Conservation (phyloP, 164 flowering plant species). For the Liriodendron chinense region DNA sequence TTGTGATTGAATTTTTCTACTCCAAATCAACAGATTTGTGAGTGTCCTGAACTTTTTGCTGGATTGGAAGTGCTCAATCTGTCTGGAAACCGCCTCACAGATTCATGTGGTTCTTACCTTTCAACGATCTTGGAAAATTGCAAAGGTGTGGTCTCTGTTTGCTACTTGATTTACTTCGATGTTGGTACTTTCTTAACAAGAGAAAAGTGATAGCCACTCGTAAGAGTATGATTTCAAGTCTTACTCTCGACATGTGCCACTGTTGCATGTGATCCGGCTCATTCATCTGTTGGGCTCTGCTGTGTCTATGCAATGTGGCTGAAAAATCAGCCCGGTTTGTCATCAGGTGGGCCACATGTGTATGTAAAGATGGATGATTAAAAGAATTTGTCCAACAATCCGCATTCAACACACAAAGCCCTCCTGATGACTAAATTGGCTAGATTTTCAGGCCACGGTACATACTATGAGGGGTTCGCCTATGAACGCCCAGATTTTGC, state of each 20-base stretch:
- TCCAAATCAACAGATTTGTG: slow-evolving; percentile 69
- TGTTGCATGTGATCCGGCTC: background rate
- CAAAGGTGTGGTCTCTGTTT: slow-evolving; percentile 44
- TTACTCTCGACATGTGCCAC: background rate
- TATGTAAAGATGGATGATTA: background rate
- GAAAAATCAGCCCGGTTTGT: background rate
- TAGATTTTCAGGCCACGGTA: background rate
- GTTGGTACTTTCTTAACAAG: background rate
- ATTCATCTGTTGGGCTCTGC: background rate
- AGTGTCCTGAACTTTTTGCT: slow-evolving; percentile 73
- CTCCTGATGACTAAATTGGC: background rate
- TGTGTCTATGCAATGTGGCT: background rate
- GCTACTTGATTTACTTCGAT: slow-evolving; percentile 4
- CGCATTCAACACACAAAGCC: background rate
- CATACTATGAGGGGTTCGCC: no score
- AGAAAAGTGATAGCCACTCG: background rate
- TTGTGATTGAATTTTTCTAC: background rate
- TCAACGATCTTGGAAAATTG: slow-evolving; percentile 71
- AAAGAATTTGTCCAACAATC: background rate
- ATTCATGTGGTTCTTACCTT: slow-evolving; percentile 87
- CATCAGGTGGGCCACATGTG: background rate
- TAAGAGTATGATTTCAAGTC: background rate
- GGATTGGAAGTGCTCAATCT: slow-evolving; percentile 90
- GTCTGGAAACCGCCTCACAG: slow-evolving; percentile 93
- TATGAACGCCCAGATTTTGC: no score